A percentile compares a stretch with the other conserved stretches of the same genome.
These are phyloP conservation scores for Chlorella sorokiniana DNA, from an alignment of 139 green algal species.

Conservation along the genomic window DNA sequence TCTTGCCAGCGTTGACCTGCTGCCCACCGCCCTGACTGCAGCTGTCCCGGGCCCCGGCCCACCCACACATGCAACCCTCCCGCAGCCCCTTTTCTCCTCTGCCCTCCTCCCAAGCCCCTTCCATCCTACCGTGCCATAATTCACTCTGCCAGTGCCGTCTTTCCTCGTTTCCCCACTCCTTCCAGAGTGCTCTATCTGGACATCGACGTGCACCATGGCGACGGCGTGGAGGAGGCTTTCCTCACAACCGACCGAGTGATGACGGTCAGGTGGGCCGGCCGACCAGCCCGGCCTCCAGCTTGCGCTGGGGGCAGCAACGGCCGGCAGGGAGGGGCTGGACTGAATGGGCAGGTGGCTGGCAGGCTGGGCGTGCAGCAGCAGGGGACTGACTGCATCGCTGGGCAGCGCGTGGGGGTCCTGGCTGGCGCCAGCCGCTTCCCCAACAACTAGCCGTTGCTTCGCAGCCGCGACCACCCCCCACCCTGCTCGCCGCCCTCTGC, in stretches of 20 bases:
- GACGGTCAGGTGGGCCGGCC: conserved; percentile 16
- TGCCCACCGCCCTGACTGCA: too few relatives aligned
- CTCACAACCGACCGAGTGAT: conserved; percentile 65
- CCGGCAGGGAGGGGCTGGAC: too few relatives aligned
- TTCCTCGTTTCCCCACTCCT: neutral
- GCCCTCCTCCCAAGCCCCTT: neutral
- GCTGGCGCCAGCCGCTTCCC: neutral
- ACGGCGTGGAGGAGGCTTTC: conserved; percentile 90
- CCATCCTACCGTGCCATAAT: neutral
- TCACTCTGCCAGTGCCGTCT: neutral
- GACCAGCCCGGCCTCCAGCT: neutral
- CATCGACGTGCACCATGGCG: conserved; percentile 89
- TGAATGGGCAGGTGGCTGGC: too few relatives aligned
- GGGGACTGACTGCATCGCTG: too few relatives aligned
- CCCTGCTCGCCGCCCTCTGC: neutral
- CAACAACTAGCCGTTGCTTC: too few relatives aligned
- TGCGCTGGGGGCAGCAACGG: neutral
- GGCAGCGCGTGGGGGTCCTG: too few relatives aligned
- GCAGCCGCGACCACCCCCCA: neutral
- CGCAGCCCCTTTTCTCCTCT: neutral
- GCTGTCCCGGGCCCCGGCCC: too few relatives aligned
- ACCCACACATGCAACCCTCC: too few relatives aligned
- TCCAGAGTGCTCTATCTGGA: conserved; percentile 77
- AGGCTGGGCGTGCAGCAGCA: too few relatives aligned
- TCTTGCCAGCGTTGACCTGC: neutral